Conservation (phyloP, 2,329 filamentous ascomycete genomes). For the Hypoxylon sp. region DNA sequence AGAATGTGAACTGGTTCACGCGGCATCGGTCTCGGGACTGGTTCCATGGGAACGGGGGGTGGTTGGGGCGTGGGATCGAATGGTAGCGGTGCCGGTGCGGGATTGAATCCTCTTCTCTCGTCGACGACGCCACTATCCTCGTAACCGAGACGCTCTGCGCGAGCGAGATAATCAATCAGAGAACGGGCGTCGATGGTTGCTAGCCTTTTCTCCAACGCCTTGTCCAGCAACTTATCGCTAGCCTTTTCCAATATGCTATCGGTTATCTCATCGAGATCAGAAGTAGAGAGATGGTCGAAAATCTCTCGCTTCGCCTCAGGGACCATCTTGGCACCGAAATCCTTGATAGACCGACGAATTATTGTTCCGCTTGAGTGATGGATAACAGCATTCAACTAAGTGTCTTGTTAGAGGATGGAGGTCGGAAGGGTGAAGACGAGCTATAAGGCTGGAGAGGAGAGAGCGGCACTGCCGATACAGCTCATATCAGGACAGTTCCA, state of each 20-base stretch:
- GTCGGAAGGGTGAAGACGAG: neutral
- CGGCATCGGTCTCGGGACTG: constrained; percentile 33
- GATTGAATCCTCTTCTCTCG: constrained; percentile 46
- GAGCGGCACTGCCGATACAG: neutral
- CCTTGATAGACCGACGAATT: constrained; percentile 50
- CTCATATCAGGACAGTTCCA: neutral
- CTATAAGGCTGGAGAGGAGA: neutral
- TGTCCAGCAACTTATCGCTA: constrained; percentile 60
- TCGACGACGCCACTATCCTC: constrained; percentile 59
- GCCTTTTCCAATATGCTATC: constrained; percentile 55
- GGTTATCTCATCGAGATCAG: constrained; percentile 56
- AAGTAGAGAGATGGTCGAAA: constrained; percentile 49
- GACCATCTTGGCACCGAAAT: constrained; percentile 57
- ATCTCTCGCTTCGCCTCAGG: constrained; percentile 52
- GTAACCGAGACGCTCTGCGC: constrained; percentile 65
- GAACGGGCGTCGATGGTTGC: constrained; percentile 61
- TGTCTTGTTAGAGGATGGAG: constrained; percentile 2
- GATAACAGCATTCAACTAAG: constrained; percentile 59
- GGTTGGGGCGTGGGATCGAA: constrained; percentile 6
- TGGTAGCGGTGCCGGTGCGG: constrained; percentile 11
- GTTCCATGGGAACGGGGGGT: neutral
- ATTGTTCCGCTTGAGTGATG: constrained; percentile 52
- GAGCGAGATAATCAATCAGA: constrained; percentile 64
- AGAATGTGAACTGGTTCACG: constrained; percentile 24
- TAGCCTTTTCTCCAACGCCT: constrained; percentile 59